These are phyloP conservation scores for Aspergillus floridensis DNA, from an alignment of 2,329 filamentous ascomycete genomes.

Conservation along the genomic window DNA sequence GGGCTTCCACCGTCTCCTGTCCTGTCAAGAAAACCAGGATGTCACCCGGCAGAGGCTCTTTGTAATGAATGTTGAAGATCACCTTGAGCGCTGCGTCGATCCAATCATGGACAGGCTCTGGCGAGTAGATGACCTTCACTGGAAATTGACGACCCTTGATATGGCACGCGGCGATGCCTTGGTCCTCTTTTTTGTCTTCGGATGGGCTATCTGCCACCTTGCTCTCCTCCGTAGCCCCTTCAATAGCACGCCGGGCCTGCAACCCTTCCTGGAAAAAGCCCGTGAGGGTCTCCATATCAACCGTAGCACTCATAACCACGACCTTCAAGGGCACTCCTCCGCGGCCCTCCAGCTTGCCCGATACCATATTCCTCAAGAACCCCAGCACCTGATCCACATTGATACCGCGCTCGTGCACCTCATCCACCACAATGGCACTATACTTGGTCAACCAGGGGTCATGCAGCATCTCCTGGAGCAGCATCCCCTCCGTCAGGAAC, in stretches of 20 bases:
- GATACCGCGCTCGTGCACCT: conserved; percentile 93
- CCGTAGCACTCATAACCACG: conserved; percentile 95
- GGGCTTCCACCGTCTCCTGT: conserved; percentile 84
- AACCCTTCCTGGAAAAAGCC: conserved; percentile 63
- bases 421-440: conserved; percentile 87
- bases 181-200: conserved; percentile 14
- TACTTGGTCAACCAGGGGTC: conserved; percentile 82
- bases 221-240: not conserved
- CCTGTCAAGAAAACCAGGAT: conserved; percentile 89
- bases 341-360: conserved; percentile 57
- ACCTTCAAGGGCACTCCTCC: conserved; percentile 78
- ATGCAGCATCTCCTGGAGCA: conserved; percentile 86
- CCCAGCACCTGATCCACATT: conserved; percentile 90
- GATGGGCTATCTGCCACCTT: conserved; percentile 3
- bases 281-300: conserved; percentile 75
- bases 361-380: conserved; percentile 76
- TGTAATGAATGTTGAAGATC: conserved; percentile 81
- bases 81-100: conserved; percentile 76
- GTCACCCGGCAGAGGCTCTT: conserved; percentile 89
- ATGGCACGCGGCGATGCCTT: conserved; percentile 56
- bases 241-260: conserved; percentile 3
- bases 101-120: conserved; percentile 73
- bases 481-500: conserved; percentile 93
- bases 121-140: conserved; percentile 73
- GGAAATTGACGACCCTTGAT: conserved; percentile 87